Evolutionary conservation across 208 protist genomes (phyloP).

Genomic region (Leishmania tropica): DNA sequence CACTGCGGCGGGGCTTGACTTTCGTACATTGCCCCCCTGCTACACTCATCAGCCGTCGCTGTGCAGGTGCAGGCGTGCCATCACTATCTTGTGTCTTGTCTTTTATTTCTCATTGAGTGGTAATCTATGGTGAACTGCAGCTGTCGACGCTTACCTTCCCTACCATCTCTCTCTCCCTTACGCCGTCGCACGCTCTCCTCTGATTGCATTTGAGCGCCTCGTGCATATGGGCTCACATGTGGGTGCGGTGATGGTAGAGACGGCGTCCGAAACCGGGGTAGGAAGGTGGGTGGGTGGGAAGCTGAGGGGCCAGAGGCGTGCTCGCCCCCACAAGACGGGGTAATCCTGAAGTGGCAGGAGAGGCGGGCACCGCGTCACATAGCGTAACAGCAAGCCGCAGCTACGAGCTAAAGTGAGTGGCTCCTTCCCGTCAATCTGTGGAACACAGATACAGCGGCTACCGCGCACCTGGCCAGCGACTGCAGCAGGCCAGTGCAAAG

Average conservation of each 20-base stretch:
- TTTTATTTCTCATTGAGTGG: not conserved
- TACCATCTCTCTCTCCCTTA: not conserved
- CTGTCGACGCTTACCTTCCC: not conserved
- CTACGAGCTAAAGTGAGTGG: not conserved
- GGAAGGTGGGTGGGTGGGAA: not conserved
- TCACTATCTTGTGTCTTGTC: not conserved
- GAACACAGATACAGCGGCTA: not conserved
- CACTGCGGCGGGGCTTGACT: not conserved
- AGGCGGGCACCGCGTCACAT: too few species aligned
- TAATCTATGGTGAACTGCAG: not conserved
- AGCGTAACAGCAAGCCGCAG: not conserved
- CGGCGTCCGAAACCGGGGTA: not conserved
- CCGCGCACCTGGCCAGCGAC: not conserved
- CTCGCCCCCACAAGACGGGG: not conserved
- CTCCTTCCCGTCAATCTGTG: not conserved
- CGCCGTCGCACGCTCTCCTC: not conserved
- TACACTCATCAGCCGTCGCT: not conserved
- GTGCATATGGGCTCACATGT: not conserved
- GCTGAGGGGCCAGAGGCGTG: not conserved
- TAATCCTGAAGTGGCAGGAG: not conserved
- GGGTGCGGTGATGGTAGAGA: too few species aligned
- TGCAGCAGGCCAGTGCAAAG: not conserved
- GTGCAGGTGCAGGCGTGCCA: not conserved
- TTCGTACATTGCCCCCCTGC: not conserved
- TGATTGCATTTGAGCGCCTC: not conserved